Percentiles rank a stretch among this genome's conserved stretches.
phyloP scores from a whole-genome alignment of 306 rosid species.

The Acacia acuminata region DNA sequence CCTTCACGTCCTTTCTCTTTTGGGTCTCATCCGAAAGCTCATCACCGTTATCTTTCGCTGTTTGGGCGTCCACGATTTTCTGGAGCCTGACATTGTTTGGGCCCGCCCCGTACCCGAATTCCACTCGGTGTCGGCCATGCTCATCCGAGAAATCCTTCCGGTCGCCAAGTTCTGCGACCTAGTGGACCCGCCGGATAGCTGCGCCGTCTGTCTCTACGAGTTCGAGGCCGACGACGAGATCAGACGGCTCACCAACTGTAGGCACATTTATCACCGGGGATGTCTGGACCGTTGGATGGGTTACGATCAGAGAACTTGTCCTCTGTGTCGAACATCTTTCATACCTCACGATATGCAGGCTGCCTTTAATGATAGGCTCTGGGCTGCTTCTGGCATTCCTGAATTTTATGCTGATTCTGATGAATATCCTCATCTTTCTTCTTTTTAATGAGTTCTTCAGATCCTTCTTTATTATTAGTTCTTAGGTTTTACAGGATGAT shows the following conservation, averaged over 20 bases:
- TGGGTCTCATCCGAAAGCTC: constrained; percentile 59
- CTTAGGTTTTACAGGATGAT: neutral
- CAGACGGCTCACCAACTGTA: constrained; percentile 72
- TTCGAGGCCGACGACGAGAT: constrained; percentile 77
- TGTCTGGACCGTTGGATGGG: constrained; percentile 97
- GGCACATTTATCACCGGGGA: constrained; percentile 72
- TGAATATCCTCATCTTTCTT: constrained; percentile 36
- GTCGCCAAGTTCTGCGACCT: constrained; percentile 66
- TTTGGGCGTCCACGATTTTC: constrained; percentile 59
- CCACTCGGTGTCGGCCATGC: constrained; percentile 48
- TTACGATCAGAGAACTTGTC: constrained; percentile 80
- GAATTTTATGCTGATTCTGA: constrained; percentile 41
- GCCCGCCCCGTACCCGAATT: constrained; percentile 39
- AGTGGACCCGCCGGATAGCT: constrained; percentile 60
- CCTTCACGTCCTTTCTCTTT: constrained; percentile 50
- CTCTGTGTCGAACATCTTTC: constrained; percentile 75
- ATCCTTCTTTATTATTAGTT: neutral
- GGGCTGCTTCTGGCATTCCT: constrained; percentile 67
- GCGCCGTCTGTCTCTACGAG: constrained; percentile 80
- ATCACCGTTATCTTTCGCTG: constrained; percentile 42
- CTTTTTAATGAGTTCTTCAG: constrained; percentile 28
- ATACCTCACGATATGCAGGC: constrained; percentile 63
- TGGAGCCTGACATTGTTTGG: constrained; percentile 63
- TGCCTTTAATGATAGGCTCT: constrained; percentile 51
- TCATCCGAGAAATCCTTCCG: constrained; percentile 66